Evolutionary conservation across 257 asterid genomes (phyloP), one percentile per base, ranked within the genome.

Genomic region (Solanum piurae): DNA sequence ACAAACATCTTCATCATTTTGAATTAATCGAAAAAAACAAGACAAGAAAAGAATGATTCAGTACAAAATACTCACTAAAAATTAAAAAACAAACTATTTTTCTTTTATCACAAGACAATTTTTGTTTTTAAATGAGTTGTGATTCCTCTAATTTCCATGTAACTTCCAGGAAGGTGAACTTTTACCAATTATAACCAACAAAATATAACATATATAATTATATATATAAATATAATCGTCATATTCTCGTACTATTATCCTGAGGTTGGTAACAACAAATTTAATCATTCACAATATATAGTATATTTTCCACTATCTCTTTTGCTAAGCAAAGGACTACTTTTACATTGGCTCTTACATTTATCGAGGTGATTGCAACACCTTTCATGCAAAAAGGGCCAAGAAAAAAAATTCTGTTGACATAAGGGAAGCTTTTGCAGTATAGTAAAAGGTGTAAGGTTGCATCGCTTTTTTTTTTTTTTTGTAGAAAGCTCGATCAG

Each of bases 121-220:
- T 60, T 58, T 52, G 62, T 52, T 52, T 83, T 10, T 3, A 12
- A 60, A 20, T 74, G 49, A 74, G 21, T 21, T 36, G 34, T 52
- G 55, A 83, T 3, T 83, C 14, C 21, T 55, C 74, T 31, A 25
- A 12, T 16, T 83, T 21, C 55, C 75, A 85, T 62, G 89, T 38
- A 87, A 16, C 89, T 87, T 87, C 89, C 89, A n/a, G 68, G 89
- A 87, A 87, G 49, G 89, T 25, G 86, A 87, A 52, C 60, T 52
- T 79, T 25, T 72, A 72, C 4, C 75, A 68, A 7, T 16, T 72
- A 72, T 72, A 33, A 72, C 42, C 44, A 72, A 33, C 79, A 72
- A 4, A 33, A 71, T 49, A 33, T 16, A 72, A 27, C 31, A 18
- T 18, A 72, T 34, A 16, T 33, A 31, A 14, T 29, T 18, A 16